A percentile compares a stretch with the other conserved stretches of the same genome.
phyloP scores from a whole-genome alignment of 2,329 filamentous ascomycete genomes.

The Epichloe uncinata region DNA sequence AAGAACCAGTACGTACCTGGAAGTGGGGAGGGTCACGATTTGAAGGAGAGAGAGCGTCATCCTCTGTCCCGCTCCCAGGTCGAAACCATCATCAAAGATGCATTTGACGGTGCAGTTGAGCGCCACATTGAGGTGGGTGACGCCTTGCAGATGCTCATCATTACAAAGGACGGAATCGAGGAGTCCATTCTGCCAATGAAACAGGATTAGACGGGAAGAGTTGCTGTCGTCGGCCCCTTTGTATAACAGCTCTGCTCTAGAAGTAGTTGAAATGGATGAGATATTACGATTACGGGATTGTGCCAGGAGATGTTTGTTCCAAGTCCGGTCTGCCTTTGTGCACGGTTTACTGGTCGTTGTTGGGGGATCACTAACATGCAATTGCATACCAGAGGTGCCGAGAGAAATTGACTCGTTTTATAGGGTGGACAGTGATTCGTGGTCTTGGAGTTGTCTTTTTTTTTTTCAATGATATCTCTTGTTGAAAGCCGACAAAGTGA shows the following conservation, averaged over 20 bases:
- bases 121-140: slow-evolving; percentile 98
- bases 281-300: neutral
- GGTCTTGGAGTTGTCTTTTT: too few species aligned
- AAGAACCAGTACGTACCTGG: slow-evolving; percentile 96
- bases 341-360: too few species aligned
- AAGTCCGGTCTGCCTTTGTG: too few species aligned
- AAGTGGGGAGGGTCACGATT: slow-evolving; percentile 68
- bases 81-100: slow-evolving; percentile 84
- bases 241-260: slow-evolving; percentile 4
- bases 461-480: too few species aligned
- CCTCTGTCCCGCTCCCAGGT: slow-evolving; percentile 62
- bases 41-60: slow-evolving; percentile 57
- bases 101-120: slow-evolving; percentile 95
- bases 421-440: too few species aligned
- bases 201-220: slow-evolving; percentile 52
- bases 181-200: slow-evolving; percentile 78
- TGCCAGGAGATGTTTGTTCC: neutral
- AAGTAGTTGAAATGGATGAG: slow-evolving; percentile 2
- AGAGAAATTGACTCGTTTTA: too few species aligned
- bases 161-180: slow-evolving; percentile 77
- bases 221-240: neutral
- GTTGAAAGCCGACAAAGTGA: neutral
- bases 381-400: too few species aligned
- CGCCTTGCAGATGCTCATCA: slow-evolving; percentile 86
- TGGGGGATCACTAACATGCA: too few species aligned